These are phyloP conservation scores for Austroboletus niveus DNA, from an alignment of 1,284 basidiomycete genomes.

Conservation along the genomic window DNA sequence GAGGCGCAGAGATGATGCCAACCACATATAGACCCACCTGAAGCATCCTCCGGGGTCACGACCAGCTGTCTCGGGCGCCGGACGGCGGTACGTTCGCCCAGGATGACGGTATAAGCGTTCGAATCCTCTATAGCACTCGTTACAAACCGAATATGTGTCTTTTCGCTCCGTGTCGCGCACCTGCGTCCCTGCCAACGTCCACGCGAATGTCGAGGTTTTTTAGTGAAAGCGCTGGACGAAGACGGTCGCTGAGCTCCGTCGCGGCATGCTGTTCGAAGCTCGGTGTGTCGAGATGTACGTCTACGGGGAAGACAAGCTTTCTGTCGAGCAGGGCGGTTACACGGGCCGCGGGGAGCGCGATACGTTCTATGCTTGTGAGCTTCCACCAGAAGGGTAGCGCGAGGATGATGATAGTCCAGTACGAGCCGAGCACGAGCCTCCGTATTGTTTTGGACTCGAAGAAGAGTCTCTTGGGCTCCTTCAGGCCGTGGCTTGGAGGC, in stretches of 20 bases:
- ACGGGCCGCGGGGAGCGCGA: conserved; percentile 65
- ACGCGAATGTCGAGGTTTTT: conserved; percentile 40
- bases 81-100: conserved; percentile 28
- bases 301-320: conserved; percentile 51
- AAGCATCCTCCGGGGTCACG: conserved; percentile 26
- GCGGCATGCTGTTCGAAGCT: conserved; percentile 19
- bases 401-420: conserved; percentile 72
- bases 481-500: conserved; percentile 31
- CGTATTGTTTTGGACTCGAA: conserved; percentile 51
- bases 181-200: conserved; percentile 19
- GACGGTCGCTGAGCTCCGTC: conserved; percentile 23
- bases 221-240: conserved; percentile 34
- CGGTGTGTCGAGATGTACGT: conserved; percentile 44
- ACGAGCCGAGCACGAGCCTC: conserved; percentile 63
- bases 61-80: conserved; percentile 19
- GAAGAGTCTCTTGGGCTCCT: conserved; percentile 50
- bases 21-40: conserved; percentile 23
- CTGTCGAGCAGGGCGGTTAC: conserved; percentile 53
- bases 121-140: conserved; percentile 18
- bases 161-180: conserved; percentile 19
- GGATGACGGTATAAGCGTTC: conserved; percentile 21
- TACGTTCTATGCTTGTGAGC: conserved; percentile 81
- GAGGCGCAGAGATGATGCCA: conserved; percentile 8
- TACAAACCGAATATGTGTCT: conserved; percentile 4
- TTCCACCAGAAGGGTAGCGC: conserved; percentile 87